These are phyloP conservation scores for Boletus coccyginus DNA, from an alignment of 768 basidiomycete genomes.

Conservation along the genomic window DNA sequence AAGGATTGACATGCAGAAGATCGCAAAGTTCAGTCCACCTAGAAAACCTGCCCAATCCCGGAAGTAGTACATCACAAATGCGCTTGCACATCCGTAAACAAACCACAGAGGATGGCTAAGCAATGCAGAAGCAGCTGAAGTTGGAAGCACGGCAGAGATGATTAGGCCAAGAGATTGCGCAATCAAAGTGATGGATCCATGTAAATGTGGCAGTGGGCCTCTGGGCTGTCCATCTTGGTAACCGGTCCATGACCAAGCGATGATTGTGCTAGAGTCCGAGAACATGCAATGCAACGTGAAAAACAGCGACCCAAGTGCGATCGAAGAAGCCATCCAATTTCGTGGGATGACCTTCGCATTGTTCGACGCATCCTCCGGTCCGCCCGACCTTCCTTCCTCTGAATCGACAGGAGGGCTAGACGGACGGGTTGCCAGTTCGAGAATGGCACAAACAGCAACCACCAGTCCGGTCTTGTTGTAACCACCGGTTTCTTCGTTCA, in stretches of 20 bases:
- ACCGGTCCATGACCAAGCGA: slow-evolving; percentile 92
- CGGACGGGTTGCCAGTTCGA: slow-evolving; percentile 51
- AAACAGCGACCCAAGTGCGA: slow-evolving; percentile 65
- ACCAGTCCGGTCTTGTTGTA: slow-evolving; percentile 66
- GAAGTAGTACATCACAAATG: slow-evolving; percentile 56
- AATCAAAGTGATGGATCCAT: slow-evolving; percentile 65
- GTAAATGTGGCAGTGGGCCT: slow-evolving; percentile 72
- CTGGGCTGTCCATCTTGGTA: slow-evolving; percentile 56
- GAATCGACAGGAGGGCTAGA: slow-evolving; percentile 6
- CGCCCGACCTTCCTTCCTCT: not conserved
- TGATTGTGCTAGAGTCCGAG: slow-evolving; percentile 72
- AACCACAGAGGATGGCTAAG: slow-evolving; percentile 53
- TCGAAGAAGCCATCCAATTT: slow-evolving; percentile 41
- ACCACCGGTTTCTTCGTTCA: slow-evolving; percentile 61
- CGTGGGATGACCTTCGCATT: slow-evolving; percentile 8
- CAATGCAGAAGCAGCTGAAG: slow-evolving; percentile 16
- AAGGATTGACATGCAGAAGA: slow-evolving; percentile 63
- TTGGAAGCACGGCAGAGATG: slow-evolving; percentile 35
- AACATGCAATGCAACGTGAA: slow-evolving; percentile 73
- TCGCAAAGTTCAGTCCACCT: slow-evolving; percentile 59
- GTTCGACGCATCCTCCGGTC: not conserved
- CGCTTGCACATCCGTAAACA: slow-evolving; percentile 47
- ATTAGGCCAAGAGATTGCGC: slow-evolving; percentile 58
- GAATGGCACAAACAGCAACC: slow-evolving; percentile 55
- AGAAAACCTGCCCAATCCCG: slow-evolving; percentile 68